These are phyloP conservation scores for Fusarium odoratissimum DNA, from an alignment of 2,329 filamentous ascomycete genomes.

Conservation along the genomic window DNA sequence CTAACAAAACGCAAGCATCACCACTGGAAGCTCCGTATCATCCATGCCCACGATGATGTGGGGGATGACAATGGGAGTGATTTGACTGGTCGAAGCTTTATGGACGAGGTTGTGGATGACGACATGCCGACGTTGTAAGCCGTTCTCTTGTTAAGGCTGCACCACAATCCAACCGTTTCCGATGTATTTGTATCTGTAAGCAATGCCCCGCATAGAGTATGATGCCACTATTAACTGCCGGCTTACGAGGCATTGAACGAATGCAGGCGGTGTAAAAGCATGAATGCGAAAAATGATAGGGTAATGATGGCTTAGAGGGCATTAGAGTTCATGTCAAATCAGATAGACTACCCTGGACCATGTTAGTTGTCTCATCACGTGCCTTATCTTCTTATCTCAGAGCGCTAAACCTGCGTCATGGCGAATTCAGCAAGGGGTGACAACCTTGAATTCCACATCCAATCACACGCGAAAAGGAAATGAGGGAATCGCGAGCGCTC, in stretches of 20 bases:
- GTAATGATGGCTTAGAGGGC: background rate
- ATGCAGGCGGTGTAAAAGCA: slow-evolving; percentile 10
- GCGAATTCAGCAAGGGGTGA: slow-evolving; percentile 22
- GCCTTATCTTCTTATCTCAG: background rate
- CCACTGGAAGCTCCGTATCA: slow-evolving; percentile 31
- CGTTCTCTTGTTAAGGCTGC: background rate
- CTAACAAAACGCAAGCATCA: slow-evolving; percentile 29
- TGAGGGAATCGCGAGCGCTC: slow-evolving; percentile 17
- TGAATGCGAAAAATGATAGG: slow-evolving; percentile 1
- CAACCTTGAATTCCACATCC: slow-evolving; percentile 19
- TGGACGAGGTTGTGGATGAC: slow-evolving; percentile 29
- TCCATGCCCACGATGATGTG: slow-evolving; percentile 40
- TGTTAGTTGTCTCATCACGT: background rate
- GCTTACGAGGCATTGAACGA: slow-evolving; percentile 1
- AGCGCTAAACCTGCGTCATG: slow-evolving; percentile 33
- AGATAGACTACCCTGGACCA: slow-evolving; percentile 23
- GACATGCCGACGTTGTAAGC: slow-evolving; percentile 29
- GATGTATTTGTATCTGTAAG: slow-evolving; percentile 3
- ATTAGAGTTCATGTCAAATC: background rate
- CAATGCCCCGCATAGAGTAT: slow-evolving; percentile 9
- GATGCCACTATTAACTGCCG: slow-evolving; percentile 19
- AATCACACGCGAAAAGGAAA: slow-evolving; percentile 32
- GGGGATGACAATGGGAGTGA: slow-evolving; percentile 42
- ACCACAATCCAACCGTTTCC: background rate
- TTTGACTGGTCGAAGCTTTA: slow-evolving; percentile 38